Base-by-base conservation (phyloP, 352 stramenopile genomes). In the Globisporangium solare region DNA sequence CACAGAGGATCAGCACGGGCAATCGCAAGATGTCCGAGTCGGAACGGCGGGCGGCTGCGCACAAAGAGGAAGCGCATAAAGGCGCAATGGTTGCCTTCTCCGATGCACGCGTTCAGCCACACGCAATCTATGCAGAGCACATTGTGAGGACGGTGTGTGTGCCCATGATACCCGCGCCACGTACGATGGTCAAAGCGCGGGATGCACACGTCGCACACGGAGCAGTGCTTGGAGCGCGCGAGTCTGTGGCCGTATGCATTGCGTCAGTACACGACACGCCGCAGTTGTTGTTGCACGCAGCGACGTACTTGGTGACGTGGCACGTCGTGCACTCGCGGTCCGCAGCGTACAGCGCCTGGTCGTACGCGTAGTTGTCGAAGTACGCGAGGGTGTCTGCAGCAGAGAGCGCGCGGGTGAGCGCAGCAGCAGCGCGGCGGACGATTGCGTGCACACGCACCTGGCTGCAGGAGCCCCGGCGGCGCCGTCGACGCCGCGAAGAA, bases 221-320 rank as follows among this genome's bases (percentile, higher is more conserved):
- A 68, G 54, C 77, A 90, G 55, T 88, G 75, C 68, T 87, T 88
- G 55, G 75, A 88, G n/a, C 79, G 67, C 47, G 77, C 76, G 27
- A 80, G 60, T 51, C 75, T 86, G 49, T 15, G 31, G 6, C n/a
- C 2, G 32, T 51, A 3, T 10, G 11, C 10, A 11, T 11, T 7
- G 6, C 37, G 12, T 15, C n/a, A 27, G 13, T 7, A 6, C n/a
- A n/a, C 27, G 7, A 8, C 27, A 35, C 6, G 27, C 4, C 10
- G 27, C 7, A 35, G 27, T 35, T 35, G 27, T 1, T 35, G n/a
- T 35, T 6, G 31, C 31, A 24, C 6, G 22, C 6, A 10, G 22
- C 0, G 13, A 45, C 64, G 18, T 31, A 82, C 70, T 87, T 90
- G 55, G 41, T 58, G 0, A 51, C 80, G 41, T 74, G 65, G 61